These are phyloP conservation scores for Bipolaris zeicola DNA, from an alignment of 2,329 filamentous ascomycete species.

Conservation along the genomic window DNA sequence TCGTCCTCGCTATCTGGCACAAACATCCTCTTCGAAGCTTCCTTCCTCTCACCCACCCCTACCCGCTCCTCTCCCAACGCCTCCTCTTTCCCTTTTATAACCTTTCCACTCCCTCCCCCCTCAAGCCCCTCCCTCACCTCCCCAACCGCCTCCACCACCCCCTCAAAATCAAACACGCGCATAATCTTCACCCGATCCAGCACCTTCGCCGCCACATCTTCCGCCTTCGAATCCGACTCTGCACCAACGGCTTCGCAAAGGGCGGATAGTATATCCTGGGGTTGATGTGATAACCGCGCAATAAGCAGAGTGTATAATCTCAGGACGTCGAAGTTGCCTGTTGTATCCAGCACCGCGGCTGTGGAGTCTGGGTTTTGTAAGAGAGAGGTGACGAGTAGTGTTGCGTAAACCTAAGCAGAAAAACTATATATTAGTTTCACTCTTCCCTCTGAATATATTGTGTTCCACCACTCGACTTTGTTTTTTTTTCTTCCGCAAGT, in stretches of 20 bases:
- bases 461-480: too few relatives aligned
- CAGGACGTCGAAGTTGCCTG: conserved; percentile 53
- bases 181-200: conserved; percentile 56
- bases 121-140: conserved; percentile 52
- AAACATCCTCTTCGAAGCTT: conserved; percentile 25
- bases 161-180: conserved; percentile 58
- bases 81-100: conserved; percentile 23
- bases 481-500: too few relatives aligned
- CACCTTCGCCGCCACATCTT: conserved; percentile 42
- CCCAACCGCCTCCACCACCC: conserved; percentile 53
- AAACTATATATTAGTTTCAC: too few relatives aligned
- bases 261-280: not conserved
- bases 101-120: not conserved
- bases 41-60: not conserved
- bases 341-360: conserved; percentile 55
- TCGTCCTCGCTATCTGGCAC: conserved; percentile 47
- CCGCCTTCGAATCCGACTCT: conserved; percentile 1
- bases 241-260: not conserved
- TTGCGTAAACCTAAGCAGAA: conserved; percentile 23
- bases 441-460: too few relatives aligned
- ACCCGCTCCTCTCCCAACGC: conserved; percentile 8
- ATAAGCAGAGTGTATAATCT: conserved; percentile 45
- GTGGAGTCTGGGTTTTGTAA: conserved; percentile 29
- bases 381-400: conserved; percentile 49
- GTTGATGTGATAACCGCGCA: conserved; percentile 21